Evolutionary conservation across 305 asterid genomes (phyloP).

Genomic region (Solanum aculeatissimum): DNA sequence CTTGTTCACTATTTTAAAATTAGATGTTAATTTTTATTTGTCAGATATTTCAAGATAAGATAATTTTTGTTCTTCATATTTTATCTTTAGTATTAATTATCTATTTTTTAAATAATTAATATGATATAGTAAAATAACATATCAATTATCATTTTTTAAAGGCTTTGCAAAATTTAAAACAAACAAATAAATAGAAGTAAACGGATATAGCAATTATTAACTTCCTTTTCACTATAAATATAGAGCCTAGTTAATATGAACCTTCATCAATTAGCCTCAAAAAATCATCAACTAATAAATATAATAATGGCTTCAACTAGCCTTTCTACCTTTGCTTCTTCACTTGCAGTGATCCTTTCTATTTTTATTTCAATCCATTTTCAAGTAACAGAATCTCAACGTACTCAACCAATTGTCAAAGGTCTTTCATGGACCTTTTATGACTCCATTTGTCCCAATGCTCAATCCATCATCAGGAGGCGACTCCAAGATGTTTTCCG

Average conservation of each 20-base stretch:
- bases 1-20: neutral
- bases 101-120: neutral
- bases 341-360: neutral
- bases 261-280: neutral
- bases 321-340: neutral
- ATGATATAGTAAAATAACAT: too few species aligned
- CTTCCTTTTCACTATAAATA: neutral
- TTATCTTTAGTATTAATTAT: too few species aligned
- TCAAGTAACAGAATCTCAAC: conserved; percentile 1
- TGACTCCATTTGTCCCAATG: conserved; percentile 10
- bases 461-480: conserved; percentile 17
- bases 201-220: neutral
- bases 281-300: neutral
- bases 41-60: neutral
- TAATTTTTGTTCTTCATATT: too few species aligned
- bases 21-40: neutral
- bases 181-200: neutral
- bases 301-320: conserved; percentile 2
- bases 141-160: too few species aligned
- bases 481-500: conserved; percentile 8
- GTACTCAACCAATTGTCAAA: conserved; percentile 8
- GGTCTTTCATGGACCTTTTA: conserved; percentile 22
- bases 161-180: neutral
- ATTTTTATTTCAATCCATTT: neutral
- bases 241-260: neutral